Evolutionary conservation across 345 rosid genomes (phyloP).

Genomic region (Salix udensis): DNA sequence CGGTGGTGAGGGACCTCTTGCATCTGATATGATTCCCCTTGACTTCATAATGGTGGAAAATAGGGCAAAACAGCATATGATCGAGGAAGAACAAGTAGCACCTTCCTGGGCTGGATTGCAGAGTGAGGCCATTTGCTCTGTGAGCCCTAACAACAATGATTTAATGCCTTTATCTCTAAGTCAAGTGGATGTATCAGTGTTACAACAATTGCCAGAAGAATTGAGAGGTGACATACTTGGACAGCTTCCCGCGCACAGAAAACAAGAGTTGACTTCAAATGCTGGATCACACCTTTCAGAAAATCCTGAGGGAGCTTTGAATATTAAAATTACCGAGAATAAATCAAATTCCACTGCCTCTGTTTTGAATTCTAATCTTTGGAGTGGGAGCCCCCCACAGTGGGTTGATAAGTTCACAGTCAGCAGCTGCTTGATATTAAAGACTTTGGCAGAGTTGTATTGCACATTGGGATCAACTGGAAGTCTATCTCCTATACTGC

Average conservation of each 20-base stretch:
- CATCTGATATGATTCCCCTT: conserved; percentile 24
- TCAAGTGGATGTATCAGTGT: conserved; percentile 70
- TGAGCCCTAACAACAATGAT: conserved; percentile 34
- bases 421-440: conserved; percentile 48
- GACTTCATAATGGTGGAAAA: conserved; percentile 16
- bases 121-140: conserved; percentile 18
- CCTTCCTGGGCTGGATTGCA: conserved; percentile 27
- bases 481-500: conserved; percentile 56
- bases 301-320: conserved; percentile 29
- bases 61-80: conserved; percentile 30
- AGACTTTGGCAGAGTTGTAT: conserved; percentile 52
- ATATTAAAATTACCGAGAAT: conserved; percentile 31
- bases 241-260: conserved; percentile 57
- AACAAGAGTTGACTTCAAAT: conserved; percentile 35
- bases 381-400: conserved; percentile 73
- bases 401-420: conserved; percentile 67
- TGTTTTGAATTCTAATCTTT: conserved; percentile 34
- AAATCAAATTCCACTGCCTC: conserved; percentile 19
- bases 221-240: conserved; percentile 62
- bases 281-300: conserved; percentile 23
- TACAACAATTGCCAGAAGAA: conserved; percentile 81
- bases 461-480: conserved; percentile 42
- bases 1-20: conserved; percentile 20
- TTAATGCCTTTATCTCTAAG: conserved; percentile 76
- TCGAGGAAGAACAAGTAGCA: conserved; percentile 15